These are phyloP conservation scores for Elongisporangium undulatum DNA, from an alignment of 352 stramenopile species.

Conservation along the genomic window DNA sequence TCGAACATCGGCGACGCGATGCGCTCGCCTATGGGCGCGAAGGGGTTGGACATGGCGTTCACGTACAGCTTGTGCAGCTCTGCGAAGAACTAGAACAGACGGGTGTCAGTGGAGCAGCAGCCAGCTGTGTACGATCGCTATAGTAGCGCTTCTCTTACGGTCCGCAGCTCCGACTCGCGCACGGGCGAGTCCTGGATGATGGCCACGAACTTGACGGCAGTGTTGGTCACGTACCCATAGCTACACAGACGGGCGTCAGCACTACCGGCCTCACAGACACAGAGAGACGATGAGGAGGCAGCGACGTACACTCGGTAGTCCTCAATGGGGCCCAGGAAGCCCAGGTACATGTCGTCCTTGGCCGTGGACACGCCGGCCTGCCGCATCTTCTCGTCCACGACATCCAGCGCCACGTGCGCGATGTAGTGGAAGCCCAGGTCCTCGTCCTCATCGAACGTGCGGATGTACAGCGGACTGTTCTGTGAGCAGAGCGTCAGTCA, in stretches of 20 bases:
- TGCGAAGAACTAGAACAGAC: conserved; percentile 53
- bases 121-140: no score
- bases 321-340: conserved; percentile 79
- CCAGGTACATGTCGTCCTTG: conserved; percentile 86
- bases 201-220: conserved; percentile 76
- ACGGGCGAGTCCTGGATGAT: conserved; percentile 72
- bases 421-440: conserved; percentile 87
- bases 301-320: conserved; percentile 70
- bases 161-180: conserved; percentile 74
- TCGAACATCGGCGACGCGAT: conserved; percentile 80
- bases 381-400: conserved; percentile 79
- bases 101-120: neutral
- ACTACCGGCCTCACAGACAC: neutral
- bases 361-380: conserved; percentile 34
- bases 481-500: conserved; percentile 10
- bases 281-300: neutral
- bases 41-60: conserved; percentile 85
- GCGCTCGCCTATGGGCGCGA: conserved; percentile 74
- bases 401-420: conserved; percentile 77
- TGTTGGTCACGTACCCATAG: conserved; percentile 86
- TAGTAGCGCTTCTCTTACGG: conserved; percentile 21
- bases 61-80: conserved; percentile 86
- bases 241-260: conserved; percentile 10
- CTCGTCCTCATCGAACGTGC: conserved; percentile 79
- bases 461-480: conserved; percentile 83